Base-by-base conservation (phyloP, 1,284 basidiomycete species). In the Ustilago xerochloae region DNA sequence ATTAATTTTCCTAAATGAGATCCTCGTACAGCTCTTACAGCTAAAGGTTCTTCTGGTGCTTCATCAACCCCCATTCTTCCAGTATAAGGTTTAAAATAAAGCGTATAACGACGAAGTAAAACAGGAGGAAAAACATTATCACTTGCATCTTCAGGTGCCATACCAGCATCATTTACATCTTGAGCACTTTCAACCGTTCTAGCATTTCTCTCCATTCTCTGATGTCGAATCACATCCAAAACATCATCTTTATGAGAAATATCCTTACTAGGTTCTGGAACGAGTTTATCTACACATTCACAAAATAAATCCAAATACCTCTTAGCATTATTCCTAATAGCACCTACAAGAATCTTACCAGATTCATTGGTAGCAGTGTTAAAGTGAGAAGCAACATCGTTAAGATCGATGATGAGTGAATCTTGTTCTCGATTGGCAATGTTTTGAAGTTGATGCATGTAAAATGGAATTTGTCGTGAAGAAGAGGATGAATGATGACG, bases 371-470 rank as follows among this genome's bases (percentile, higher is more conserved):
- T 67, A 16, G 55, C 30, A 13, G 73, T 64, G 56, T 71, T 64
- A 49, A 41, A 47, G 32, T 75, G 74, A 1, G 88, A 87, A 63
- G 88, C 86, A 28, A 95, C 86, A 83, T 95, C 93, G 82, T 93
- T 92, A 29, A 95, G 85, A 72, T 93, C 92, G 73, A 95, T 89
- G 43, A 90, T 86, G 16, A 95, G 87, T 88, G 91, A 91, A 74
- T 93, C 89, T 82, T 94, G 92, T 66, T 96, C 92, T 46, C 96
- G 89, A 85, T 99, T 97, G 52, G 95, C 93, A 67, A 99, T 91
- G 55, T 88, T 88, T 91, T 95, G 92, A 92, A 99, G 87, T 82
- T 95, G 92, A 54, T 89, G 88, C 89, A 94, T 92, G 85, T 99
- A 99, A 86, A 97, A 96, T 22, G 90, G 84, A 9, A 78, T 59